Evolutionary conservation across 805 yeast species (phyloP).

Genomic region (Candida multigemmis): DNA sequence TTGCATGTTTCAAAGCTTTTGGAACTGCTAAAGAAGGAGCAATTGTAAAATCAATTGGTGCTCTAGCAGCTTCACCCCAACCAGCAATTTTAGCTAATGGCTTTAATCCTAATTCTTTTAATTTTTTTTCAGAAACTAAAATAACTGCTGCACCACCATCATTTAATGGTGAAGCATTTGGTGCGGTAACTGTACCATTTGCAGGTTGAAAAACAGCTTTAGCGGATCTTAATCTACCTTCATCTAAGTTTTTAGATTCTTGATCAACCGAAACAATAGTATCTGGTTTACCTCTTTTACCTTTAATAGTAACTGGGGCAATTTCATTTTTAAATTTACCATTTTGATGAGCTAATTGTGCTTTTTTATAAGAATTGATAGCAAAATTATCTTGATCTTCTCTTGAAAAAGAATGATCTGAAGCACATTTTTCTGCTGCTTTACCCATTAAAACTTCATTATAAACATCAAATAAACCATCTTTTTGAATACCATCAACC

Average conservation of each 20-base stretch:
- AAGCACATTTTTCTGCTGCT: conserved; percentile 94
- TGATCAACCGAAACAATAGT: conserved; percentile 68
- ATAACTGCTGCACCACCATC: conserved; percentile 98
- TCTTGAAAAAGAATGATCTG: conserved; percentile 67
- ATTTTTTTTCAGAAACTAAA: conserved; percentile 75
- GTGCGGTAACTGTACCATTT: conserved; percentile 93
- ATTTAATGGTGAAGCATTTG: conserved; percentile 92
- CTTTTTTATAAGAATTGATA: conserved; percentile 74
- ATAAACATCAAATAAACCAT: conserved; percentile 91
- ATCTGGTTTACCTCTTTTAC: conserved; percentile 83
- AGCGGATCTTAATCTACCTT: conserved; percentile 66
- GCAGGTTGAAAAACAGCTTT: conserved; percentile 93
- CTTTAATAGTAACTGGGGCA: conserved; percentile 82
- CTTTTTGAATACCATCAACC: conserved; percentile 86
- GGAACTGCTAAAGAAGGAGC: conserved; percentile 94
- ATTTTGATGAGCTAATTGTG: conserved; percentile 66
- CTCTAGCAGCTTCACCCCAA: conserved; percentile 98
- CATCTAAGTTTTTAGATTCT: conserved; percentile 72
- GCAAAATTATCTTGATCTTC: conserved; percentile 90
- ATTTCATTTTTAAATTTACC: conserved; percentile 83
- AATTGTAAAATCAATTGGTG: conserved; percentile 91
- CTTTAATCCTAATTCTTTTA: conserved; percentile 75
- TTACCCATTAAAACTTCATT: conserved; percentile 89
- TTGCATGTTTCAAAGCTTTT: conserved; percentile 88
- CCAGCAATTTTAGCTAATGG: conserved; percentile 87